Evolutionary conservation across 495 filamentous ascomycete genomes (phyloP), one percentile per base, ranked within the genome.

Genomic region (Neurospora sp.): DNA sequence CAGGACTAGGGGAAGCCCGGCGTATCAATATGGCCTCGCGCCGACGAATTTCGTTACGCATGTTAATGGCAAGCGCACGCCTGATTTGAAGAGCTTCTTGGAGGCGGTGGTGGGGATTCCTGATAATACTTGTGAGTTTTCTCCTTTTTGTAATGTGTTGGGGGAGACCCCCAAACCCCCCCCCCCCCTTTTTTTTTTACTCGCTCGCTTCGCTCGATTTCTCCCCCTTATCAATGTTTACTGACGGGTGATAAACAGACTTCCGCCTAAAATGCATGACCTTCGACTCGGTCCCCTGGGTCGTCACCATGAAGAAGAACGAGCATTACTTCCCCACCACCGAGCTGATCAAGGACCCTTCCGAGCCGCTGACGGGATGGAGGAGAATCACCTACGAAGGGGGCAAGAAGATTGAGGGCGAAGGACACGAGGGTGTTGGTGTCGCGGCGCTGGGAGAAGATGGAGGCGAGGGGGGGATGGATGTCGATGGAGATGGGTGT

Each of bases 251-350:
- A 35, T 35, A 35, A 45, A 35, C 72, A 90, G 88, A 99, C 83
- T 98, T 99, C 89, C 89, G 96, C 31, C 86, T 99, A 16, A 91
- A 92, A 74, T 93, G 94, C 10, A 92, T 97, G 78, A 98, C 96
- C 41, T 99, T 98, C 77, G 96, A 99, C 79, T 96, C 96, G 74
- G 94, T 98, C 17, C 95, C 94, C 16, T 99, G 94, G 92, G 93
- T 98, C 35, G 92, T 96, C 22, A 98, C 95, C 37, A 98, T 99
- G 90, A 99, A 99, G 89, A 99, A 99, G 89, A 96, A 97, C 80
- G 96, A 99, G 80, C 96, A 99, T 81, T 99, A 99, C 79, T 97
- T 97, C 87, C 93, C 93, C 12, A 95, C 92, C 73, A 91, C 93
- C 79, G 93, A 97, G 81, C 94, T 93, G 80, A 87, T 91, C 77